A percentile compares a stretch with the other conserved stretches of the same genome.
phyloP scores from a whole-genome alignment of 768 basidiomycete genomes.

The Mycena polygramma region DNA sequence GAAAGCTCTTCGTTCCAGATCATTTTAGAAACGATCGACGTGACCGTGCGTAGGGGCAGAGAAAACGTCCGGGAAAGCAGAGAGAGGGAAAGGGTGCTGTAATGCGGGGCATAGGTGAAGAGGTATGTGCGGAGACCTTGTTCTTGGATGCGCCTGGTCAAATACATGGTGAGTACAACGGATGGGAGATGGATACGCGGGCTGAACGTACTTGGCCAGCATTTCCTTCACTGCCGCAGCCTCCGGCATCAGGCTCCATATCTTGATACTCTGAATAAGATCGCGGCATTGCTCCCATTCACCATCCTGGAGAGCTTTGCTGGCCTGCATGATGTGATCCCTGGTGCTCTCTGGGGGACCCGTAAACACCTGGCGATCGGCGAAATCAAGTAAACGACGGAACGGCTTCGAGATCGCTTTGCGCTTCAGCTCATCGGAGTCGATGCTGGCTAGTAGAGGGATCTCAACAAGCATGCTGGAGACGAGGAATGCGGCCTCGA shows the following conservation, averaged over 20 bases:
- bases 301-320: slow-evolving; percentile 94
- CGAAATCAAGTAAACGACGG: slow-evolving; percentile 94
- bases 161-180: slow-evolving; percentile 25
- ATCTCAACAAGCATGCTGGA: slow-evolving; percentile 99
- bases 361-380: slow-evolving; percentile 97
- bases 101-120: slow-evolving; percentile 97
- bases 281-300: slow-evolving; percentile 98
- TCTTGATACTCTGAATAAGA: slow-evolving; percentile 95
- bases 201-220: slow-evolving; percentile 81
- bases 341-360: slow-evolving; percentile 98
- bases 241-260: slow-evolving; percentile 98
- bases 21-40: slow-evolving; percentile 96
- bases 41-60: slow-evolving; percentile 83
- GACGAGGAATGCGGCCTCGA: slow-evolving; percentile 97
- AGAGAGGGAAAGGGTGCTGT: slow-evolving; percentile 89
- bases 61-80: slow-evolving; percentile 91
- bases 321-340: slow-evolving; percentile 99
- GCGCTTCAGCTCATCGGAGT: slow-evolving; percentile 93
- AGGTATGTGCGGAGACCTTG: slow-evolving; percentile 97
- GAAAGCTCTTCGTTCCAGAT: slow-evolving; percentile 97
- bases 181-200: slow-evolving; percentile 10
- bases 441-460: slow-evolving; percentile 92
- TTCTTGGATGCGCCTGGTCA: slow-evolving; percentile 92
- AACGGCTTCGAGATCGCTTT: slow-evolving; percentile 97
- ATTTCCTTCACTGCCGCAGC: slow-evolving; percentile 90